These are phyloP conservation scores for Delitschia confertaspora DNA, from an alignment of 495 filamentous ascomycete genomes.

Conservation along the genomic window DNA sequence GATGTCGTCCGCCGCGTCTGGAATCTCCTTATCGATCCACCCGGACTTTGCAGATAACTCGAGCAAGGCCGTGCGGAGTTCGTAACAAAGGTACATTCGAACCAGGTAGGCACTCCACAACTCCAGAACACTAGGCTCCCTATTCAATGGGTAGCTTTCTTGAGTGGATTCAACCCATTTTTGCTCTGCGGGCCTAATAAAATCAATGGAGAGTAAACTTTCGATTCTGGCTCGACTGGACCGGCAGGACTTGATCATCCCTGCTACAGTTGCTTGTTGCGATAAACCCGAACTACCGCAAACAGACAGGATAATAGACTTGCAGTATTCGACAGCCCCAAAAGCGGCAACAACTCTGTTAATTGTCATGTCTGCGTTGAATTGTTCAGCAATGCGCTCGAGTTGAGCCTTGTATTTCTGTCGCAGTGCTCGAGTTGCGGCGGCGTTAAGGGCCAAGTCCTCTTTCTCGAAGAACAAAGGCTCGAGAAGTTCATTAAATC, in stretches of 20 bases:
- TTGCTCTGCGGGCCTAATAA: slow-evolving; percentile 1
- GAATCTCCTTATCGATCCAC: slow-evolving; percentile 5
- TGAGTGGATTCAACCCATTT: neutral
- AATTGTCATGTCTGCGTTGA: slow-evolving; percentile 1
- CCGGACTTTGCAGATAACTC: slow-evolving; percentile 2
- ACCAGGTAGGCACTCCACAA: no score
- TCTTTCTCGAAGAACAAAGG: slow-evolving; percentile 74
- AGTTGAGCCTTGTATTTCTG: slow-evolving; percentile 41
- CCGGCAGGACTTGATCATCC: neutral
- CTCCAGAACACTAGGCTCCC: no score
- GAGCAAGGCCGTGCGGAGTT: slow-evolving; percentile 8
- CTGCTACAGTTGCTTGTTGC: no score
- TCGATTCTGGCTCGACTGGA: neutral
- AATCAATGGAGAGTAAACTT: neutral
- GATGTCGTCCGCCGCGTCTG: neutral
- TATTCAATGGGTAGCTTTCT: no score
- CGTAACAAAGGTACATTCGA: slow-evolving; percentile 12
- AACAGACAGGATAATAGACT: neutral
- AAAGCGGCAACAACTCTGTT: slow-evolving; percentile 5
- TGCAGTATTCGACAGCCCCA: slow-evolving; percentile 9
- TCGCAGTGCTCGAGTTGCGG: slow-evolving; percentile 54
- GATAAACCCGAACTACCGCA: no score
- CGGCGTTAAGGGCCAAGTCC: slow-evolving; percentile 60
- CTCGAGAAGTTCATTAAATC: slow-evolving; percentile 85
- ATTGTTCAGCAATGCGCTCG: slow-evolving; percentile 9